Evolutionary conservation across 108 stramenopile genomes (phyloP).

Genomic region (Chaetoceros muelleri): DNA sequence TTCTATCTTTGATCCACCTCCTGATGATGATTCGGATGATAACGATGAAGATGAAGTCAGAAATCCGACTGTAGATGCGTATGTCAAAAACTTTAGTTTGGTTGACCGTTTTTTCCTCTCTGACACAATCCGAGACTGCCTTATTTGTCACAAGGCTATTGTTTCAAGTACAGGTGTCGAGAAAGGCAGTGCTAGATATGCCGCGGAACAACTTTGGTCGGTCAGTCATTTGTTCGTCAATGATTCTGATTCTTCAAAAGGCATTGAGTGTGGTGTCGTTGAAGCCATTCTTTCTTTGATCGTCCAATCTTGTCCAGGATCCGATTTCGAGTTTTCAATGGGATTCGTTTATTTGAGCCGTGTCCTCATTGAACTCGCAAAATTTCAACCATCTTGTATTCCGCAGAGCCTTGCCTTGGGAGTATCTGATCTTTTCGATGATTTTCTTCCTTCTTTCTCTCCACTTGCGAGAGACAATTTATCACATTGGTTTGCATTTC

Average conservation of each 20-base stretch:
- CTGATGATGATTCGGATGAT: slow-evolving; percentile 46
- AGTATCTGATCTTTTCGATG: slow-evolving; percentile 53
- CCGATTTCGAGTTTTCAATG: slow-evolving; percentile 14
- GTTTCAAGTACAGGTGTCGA: slow-evolving; percentile 59
- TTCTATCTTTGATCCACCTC: slow-evolving; percentile 68
- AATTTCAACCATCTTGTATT: slow-evolving; percentile 50
- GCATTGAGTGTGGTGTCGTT: slow-evolving; percentile 28
- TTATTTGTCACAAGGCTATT: slow-evolving; percentile 53
- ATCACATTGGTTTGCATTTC: slow-evolving; percentile 73
- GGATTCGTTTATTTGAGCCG: slow-evolving; percentile 46
- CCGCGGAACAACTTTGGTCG: slow-evolving; percentile 61
- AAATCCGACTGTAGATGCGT: slow-evolving; percentile 56
- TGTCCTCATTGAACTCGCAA: slow-evolving; percentile 65
- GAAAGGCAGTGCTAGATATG: slow-evolving; percentile 50
- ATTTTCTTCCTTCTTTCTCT: slow-evolving; percentile 64
- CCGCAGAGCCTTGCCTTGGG: slow-evolving; percentile 62
- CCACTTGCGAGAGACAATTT: slow-evolving; percentile 59
- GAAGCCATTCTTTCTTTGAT: slow-evolving; percentile 62
- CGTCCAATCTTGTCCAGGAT: slow-evolving; percentile 38
- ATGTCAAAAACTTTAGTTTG: slow-evolving; percentile 41
- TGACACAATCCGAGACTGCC: slow-evolving; percentile 60
- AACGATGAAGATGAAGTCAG: slow-evolving; percentile 22
- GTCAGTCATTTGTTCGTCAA: slow-evolving; percentile 33
- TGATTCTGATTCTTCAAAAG: background rate
- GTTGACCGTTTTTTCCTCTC: slow-evolving; percentile 65